phyloP scores from a whole-genome alignment of 305 asterid species.

The Euphrasia arctica region DNA sequence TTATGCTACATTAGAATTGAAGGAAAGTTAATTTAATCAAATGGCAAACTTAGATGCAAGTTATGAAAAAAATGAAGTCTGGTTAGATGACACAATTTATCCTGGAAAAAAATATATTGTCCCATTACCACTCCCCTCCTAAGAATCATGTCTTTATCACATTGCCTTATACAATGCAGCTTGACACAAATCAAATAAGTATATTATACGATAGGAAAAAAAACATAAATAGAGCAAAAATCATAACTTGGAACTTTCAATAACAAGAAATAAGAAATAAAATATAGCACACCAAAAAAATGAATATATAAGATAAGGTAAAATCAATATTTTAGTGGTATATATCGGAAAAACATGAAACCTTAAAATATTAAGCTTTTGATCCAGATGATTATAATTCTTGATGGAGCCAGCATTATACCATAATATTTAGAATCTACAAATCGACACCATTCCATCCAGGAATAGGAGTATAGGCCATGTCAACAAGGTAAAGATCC shows the following conservation, averaged over 20 bases:
- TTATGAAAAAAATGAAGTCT: background rate
- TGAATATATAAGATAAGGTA: too few relatives aligned
- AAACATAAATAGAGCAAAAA: background rate
- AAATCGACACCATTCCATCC: too few relatives aligned
- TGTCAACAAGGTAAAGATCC: background rate
- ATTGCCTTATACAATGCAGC: background rate
- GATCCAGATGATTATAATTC: background rate
- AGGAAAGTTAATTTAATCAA: constrained; percentile 14
- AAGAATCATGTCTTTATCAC: background rate
- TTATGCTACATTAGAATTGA: constrained; percentile 10
- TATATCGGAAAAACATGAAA: background rate
- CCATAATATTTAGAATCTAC: background rate
- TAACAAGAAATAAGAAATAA: background rate
- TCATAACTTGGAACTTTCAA: background rate
- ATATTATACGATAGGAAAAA: background rate
- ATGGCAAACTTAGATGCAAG: constrained; percentile 1
- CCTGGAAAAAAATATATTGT: background rate
- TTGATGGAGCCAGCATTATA: background rate
- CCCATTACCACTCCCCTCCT: background rate
- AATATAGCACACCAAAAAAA: background rate
- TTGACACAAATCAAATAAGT: background rate
- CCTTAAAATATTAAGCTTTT: background rate
- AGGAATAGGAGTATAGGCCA: too few relatives aligned
- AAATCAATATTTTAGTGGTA: background rate
- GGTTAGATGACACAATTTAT: too few relatives aligned